Evolutionary conservation across 2,329 filamentous ascomycete species (phyloP).

Genomic region (Curvularia lunata): DNA sequence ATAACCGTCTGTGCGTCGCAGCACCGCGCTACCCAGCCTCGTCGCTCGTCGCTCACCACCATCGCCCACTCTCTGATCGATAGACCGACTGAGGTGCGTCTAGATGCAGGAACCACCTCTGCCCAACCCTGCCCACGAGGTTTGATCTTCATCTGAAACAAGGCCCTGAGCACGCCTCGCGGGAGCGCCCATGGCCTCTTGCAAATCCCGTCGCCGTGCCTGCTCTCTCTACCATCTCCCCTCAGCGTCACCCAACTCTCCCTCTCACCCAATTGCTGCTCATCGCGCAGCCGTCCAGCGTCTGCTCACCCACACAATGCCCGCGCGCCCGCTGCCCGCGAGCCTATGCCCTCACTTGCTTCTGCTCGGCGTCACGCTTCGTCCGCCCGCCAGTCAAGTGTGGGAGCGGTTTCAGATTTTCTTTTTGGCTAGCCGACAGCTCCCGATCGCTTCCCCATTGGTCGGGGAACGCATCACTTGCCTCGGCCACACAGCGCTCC

Average conservation of each 20-base stretch:
- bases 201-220: conserved; percentile 13
- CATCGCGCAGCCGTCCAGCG: conserved; percentile 4
- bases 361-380: conserved; percentile 42
- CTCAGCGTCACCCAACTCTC: conserved; percentile 16
- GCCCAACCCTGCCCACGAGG: conserved; percentile 40
- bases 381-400: conserved; percentile 33
- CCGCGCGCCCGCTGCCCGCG: conserved; percentile 8
- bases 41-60: not conserved
- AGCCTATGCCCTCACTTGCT: conserved; percentile 12
- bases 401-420: conserved; percentile 45
- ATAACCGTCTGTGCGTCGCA: conserved; percentile 18
- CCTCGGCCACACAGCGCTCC: conserved; percentile 27
- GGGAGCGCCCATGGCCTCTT: conserved; percentile 26
- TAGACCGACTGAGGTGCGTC: conserved; percentile 31
- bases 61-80: conserved; percentile 30
- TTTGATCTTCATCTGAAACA: conserved; percentile 51
- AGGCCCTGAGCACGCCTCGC: conserved; percentile 26
- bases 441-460: conserved; percentile 33
- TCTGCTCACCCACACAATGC: conserved; percentile 17
- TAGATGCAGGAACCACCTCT: conserved; percentile 48
- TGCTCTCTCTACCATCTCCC: too few relatives aligned
- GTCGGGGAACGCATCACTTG: conserved; percentile 39
- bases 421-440: conserved; percentile 38
- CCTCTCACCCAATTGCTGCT: not conserved
- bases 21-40: conserved; percentile 25